These are phyloP conservation scores for Anethum foeniculum DNA, from an alignment of 140 eudicot species.

Conservation along the genomic window DNA sequence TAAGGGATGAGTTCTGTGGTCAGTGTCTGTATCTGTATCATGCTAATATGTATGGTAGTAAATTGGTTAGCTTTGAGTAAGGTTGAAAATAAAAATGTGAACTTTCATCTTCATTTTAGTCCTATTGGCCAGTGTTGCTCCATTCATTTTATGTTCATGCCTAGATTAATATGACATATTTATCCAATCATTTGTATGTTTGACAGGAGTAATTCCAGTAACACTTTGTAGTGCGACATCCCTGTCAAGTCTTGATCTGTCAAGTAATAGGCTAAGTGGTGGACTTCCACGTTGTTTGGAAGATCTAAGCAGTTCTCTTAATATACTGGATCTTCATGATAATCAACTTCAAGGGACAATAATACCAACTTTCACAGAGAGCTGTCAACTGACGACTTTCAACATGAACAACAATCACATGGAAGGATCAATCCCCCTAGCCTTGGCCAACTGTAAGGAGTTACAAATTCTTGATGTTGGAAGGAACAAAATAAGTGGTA, in stretches of 20 bases:
- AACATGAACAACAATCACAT: not conserved
- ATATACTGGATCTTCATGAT: not conserved
- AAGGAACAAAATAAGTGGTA: not conserved
- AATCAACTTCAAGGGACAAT: not conserved
- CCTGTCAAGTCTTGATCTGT: slow-evolving; percentile 14
- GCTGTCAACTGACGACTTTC: not conserved
- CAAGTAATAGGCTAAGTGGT: not conserved
- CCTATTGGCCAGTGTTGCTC: no score
- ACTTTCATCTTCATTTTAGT: no score
- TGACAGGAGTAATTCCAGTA: slow-evolving; percentile 27
- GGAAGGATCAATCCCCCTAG: not conserved
- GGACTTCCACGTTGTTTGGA: not conserved
- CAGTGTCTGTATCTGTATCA: no score
- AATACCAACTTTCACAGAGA: not conserved
- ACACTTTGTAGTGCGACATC: slow-evolving; percentile 36
- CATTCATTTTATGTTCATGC: no score
- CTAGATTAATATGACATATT: no score
- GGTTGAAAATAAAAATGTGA: no score
- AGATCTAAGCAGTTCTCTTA: not conserved
- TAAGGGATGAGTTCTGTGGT: no score
- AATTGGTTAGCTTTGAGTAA: no score
- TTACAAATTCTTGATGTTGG: not conserved
- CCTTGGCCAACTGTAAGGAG: not conserved
- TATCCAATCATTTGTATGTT: no score
- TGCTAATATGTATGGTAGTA: no score